Evolutionary conservation across 2,329 filamentous ascomycete genomes (phyloP).

Genomic region (Aotearoamyces nothofagi): DNA sequence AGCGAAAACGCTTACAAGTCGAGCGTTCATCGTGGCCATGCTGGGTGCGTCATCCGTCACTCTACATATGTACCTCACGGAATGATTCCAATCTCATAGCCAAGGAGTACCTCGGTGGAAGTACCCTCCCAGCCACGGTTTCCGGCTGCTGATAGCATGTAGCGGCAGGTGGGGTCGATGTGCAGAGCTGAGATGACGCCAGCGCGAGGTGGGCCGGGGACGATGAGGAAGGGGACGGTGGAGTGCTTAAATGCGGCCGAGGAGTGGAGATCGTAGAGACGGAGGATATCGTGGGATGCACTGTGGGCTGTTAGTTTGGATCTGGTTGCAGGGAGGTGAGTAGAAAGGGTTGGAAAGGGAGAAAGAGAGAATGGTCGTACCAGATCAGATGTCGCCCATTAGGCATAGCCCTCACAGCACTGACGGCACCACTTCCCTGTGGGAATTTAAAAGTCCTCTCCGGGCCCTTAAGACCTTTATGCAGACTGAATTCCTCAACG

Average conservation of each 20-base stretch:
- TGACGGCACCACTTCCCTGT: conserved; percentile 76
- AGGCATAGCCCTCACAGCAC: conserved; percentile 75
- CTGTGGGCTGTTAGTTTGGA: conserved; percentile 68
- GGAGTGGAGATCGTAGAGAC: conserved; percentile 75
- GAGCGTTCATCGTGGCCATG: too few species aligned
- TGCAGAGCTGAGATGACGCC: conserved; percentile 80
- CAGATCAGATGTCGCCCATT: conserved; percentile 89
- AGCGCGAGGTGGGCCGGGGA: conserved; percentile 70
- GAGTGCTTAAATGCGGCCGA: conserved; percentile 51
- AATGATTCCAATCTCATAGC: conserved; percentile 70
- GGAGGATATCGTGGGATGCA: conserved; percentile 83
- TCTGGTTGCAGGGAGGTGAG: conserved; percentile 7
- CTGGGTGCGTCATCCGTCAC: too few species aligned
- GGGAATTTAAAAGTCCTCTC: conserved; percentile 78
- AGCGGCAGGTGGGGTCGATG: conserved; percentile 74
- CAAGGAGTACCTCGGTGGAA: conserved; percentile 78
- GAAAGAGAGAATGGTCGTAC: too few species aligned
- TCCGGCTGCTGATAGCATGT: conserved; percentile 83
- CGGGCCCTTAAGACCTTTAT: conserved; percentile 62
- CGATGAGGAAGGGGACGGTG: conserved; percentile 85
- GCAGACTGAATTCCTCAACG: conserved; percentile 86
- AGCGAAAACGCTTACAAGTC: too few species aligned
- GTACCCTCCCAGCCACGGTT: conserved; percentile 91
- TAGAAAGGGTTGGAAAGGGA: conserved; percentile 8
- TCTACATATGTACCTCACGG: too few species aligned